phyloP scores from a whole-genome alignment of 768 basidiomycete species.

The Termitomyces sp. region DNA sequence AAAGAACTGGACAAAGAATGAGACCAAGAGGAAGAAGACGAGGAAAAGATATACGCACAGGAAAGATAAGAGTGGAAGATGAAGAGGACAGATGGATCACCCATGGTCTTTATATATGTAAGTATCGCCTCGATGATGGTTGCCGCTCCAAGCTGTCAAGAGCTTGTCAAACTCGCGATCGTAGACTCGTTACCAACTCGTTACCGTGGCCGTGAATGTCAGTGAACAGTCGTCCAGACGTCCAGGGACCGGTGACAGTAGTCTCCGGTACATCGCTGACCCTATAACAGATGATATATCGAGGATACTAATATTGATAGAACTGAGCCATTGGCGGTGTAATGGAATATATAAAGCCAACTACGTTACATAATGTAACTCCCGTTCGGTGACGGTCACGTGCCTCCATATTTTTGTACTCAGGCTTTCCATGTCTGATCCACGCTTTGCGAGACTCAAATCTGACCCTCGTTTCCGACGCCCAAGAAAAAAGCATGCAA shows the following conservation, averaged over 20 bases:
- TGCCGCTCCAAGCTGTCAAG: slow-evolving; percentile 11
- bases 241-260: too few species aligned
- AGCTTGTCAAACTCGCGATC: slow-evolving; percentile 1
- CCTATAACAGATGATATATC: too few species aligned
- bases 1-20: slow-evolving; percentile 14
- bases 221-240: too few species aligned
- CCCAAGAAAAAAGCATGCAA: slow-evolving; percentile 75
- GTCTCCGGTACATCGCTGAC: too few species aligned
- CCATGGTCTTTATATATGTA: slow-evolving; percentile 12
- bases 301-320: too few species aligned
- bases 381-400: slow-evolving; percentile 8
- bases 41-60: slow-evolving; percentile 8
- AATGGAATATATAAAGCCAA: too few species aligned
- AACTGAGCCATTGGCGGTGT: too few species aligned
- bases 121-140: slow-evolving; percentile 12
- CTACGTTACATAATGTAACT: too few species aligned
- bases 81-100: slow-evolving; percentile 1
- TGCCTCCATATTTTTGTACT: slow-evolving; percentile 8
- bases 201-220: too few species aligned
- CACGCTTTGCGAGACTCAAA: slow-evolving; percentile 84
- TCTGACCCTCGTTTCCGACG: slow-evolving; percentile 92
- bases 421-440: slow-evolving; percentile 58
- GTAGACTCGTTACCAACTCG: not conserved
- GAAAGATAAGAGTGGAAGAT: slow-evolving; percentile 15
- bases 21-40: not conserved